Base-by-base conservation (phyloP, 805 yeast species). In the Yamadazyma phyllophila region DNA sequence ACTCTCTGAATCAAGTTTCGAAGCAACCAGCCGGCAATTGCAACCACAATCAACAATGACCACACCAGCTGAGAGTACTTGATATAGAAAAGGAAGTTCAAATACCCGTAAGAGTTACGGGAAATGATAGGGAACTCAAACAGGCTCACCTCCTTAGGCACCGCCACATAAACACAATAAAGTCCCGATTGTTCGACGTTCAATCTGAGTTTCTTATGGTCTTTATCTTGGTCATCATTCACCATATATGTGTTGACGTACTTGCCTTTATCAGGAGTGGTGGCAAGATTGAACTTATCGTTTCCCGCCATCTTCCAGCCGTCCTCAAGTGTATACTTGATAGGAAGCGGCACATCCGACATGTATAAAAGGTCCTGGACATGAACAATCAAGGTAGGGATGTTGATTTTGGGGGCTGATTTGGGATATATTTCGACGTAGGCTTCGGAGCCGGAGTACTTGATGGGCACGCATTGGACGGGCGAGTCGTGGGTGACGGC, bases 121-220 rank as follows among this genome's bases (percentile, higher is more conserved):
- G 51, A 55, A n/a, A 35, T 38, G 7, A 65, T 49, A 1, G 65
- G 59, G n/a, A 60, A 41, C n/a, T 45, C 46, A 12, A 46, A 37
- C 8, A 11, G 6, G 13, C 13, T 11, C 9, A 39, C 30, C 7
- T 52, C 55, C 3, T 32, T 26, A 4, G 61, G 61, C 7, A 62
- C 61, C 3, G 60, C 63, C 32, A 62, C 48, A 43, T 62, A 66
- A 7, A 63, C 61, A 51, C 71, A 66, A 47, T 64, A 66, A 15
- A 53, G 36, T 1, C 70, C 71, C 1, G 62, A 47, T 34, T 56
- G 48, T 10, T 53, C 42, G 10, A 60, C 59, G 1, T 46, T 26
- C 33, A 54, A 57, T 2, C 26, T 40, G 24, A 52, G 33, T 15
- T 11, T 43, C 8, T 36, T 11, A 26, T 43, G 46, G 33, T 43